Percentiles rank a stretch among this genome's conserved stretches.
These are phyloP conservation scores for Alternaria triticina DNA, from an alignment of 2,329 filamentous ascomycete species.

Conservation along the genomic window DNA sequence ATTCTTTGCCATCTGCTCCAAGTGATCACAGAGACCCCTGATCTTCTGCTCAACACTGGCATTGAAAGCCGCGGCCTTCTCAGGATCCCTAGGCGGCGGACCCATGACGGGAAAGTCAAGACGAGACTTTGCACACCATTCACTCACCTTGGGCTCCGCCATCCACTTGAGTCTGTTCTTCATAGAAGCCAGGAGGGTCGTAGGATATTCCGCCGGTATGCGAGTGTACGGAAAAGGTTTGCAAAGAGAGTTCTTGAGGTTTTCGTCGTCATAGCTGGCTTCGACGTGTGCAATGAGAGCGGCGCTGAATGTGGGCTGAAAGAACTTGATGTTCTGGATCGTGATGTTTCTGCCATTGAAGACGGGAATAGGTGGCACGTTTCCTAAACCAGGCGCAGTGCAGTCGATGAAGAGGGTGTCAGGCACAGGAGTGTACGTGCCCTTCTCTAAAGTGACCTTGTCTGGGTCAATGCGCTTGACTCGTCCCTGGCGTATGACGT, in stretches of 20 bases:
- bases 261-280: not conserved
- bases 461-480: not conserved
- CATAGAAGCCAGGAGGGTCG: not conserved
- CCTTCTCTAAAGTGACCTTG: not conserved
- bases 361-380: not conserved
- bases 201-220: not conserved
- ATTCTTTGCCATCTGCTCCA: not conserved
- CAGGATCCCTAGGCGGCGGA: not conserved
- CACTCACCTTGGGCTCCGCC: not conserved
- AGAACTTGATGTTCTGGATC: not conserved
- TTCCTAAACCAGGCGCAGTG: not conserved
- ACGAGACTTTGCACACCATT: not conserved
- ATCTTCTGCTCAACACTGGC: not conserved
- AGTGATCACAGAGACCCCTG: not conserved
- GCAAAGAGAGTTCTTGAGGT: not conserved
- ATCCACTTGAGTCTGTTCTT: not conserved
- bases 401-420: conserved; percentile 1
- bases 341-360: not conserved
- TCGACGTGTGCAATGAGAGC: not conserved
- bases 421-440: not conserved
- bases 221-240: not conserved
- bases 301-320: not conserved
- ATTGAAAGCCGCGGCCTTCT: not conserved
- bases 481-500: not conserved
- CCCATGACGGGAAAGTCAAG: not conserved